Base-by-base conservation (phyloP, 2,329 filamentous ascomycete genomes). In the Fusarium nodosum region DNA sequence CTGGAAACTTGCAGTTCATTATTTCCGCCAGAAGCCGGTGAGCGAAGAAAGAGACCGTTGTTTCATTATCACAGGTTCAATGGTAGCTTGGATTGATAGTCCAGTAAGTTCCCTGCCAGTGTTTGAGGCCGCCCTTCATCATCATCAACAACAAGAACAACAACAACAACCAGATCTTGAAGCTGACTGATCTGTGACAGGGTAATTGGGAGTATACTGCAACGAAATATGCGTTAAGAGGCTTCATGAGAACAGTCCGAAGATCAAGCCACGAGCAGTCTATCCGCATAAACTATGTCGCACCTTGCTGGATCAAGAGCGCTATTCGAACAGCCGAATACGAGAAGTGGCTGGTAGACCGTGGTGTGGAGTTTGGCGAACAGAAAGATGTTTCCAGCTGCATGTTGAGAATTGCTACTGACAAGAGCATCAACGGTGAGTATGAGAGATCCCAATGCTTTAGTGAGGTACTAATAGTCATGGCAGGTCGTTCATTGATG, bases 21-120 rank as follows among this genome's bases (percentile, higher is more conserved):
- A 83, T 61, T 84, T 85, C 68, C 72, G 81, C 3, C 76, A 79
- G 45, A 79, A 81, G 34, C 79, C 81, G 0, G 78, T 79, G 18
- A 75, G 65, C 0, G 71, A 77, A 1, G 77, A 79, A 1, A 73
- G 79, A 9, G 83, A 85, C 59, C 78, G 84, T 2, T 83, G 83
- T 58, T 80, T 86, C 38, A 82, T 86, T 48, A 81, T 86, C 24
- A 84, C 81, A 1, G 82, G 81, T 6, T 83, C 81, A 56, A 79
- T 86, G 72, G 82, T 82, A 1, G 81, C 79, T 0, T 86, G 80
- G 71, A 80, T 84, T 47, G 84, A 86, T 61, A 79, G 79, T 10
- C 80, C 80, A 26, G 75, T 77, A 68, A 28, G 69, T 53, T n/a
- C 5, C 18, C 6, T 18, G n/a, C 34, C 16, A 12, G 30, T 4